These are phyloP conservation scores for Leishmania tropica DNA, from an alignment of 208 protist genomes.

Conservation along the genomic window DNA sequence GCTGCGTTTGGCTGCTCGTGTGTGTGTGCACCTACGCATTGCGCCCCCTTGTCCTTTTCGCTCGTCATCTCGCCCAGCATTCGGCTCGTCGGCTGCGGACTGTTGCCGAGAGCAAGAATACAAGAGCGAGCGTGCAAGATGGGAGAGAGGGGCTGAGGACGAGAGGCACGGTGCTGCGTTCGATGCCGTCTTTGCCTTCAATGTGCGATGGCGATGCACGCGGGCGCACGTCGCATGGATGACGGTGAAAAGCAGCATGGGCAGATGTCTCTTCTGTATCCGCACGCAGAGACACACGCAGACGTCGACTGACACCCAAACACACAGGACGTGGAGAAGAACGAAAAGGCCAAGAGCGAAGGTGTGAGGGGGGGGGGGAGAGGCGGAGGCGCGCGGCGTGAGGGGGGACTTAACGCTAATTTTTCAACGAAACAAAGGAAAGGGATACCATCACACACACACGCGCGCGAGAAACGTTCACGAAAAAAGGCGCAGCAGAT, in stretches of 20 bases:
- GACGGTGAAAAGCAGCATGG: background rate
- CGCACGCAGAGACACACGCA: background rate
- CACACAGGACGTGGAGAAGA: background rate
- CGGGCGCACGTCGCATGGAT: background rate
- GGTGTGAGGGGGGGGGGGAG: background rate
- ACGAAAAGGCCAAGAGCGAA: background rate
- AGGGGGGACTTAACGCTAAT: background rate
- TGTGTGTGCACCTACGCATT: background rate
- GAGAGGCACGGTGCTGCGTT: background rate
- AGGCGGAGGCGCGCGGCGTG: no score
- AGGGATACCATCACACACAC: background rate
- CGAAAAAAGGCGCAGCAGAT: background rate
- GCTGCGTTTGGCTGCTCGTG: no score
- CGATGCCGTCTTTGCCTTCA: background rate
- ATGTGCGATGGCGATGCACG: background rate
- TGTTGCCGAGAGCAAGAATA: background rate
- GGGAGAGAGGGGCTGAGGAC: background rate
- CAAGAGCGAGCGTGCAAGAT: background rate
- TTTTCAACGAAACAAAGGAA: background rate
- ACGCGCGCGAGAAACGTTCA: background rate
- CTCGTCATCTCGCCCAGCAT: background rate
- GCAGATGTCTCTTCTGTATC: background rate
- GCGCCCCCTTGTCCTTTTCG: background rate
- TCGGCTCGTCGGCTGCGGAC: background rate
- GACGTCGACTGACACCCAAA: background rate